A percentile compares a stretch with the other conserved stretches of the same genome.
These are phyloP conservation scores for Alternaria alternata DNA, from an alignment of 2,329 filamentous ascomycete genomes.

Conservation along the genomic window DNA sequence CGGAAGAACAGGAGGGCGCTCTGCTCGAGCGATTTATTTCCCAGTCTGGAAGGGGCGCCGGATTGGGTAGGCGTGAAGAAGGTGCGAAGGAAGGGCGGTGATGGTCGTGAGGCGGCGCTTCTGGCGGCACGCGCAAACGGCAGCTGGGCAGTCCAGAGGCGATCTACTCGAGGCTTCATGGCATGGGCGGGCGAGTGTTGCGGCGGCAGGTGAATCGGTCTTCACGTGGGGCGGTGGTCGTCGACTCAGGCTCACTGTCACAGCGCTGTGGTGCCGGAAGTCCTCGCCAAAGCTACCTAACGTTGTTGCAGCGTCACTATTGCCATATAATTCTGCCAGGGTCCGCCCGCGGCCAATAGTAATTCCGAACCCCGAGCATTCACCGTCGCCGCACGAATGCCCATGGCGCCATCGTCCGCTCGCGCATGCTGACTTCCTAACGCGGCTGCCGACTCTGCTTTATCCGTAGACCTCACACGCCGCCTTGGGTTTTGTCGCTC, in stretches of 20 bases:
- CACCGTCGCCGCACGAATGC: slow-evolving; percentile 1
- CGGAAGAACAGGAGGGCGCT: slow-evolving; percentile 26
- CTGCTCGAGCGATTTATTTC: slow-evolving; percentile 21
- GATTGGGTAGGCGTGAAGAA: slow-evolving; percentile 39
- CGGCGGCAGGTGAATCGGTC: slow-evolving; percentile 12
- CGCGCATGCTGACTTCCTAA: slow-evolving; percentile 1
- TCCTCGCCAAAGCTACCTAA: slow-evolving; percentile 8
- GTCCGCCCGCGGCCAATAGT: slow-evolving; percentile 12
- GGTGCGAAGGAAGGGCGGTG: slow-evolving; percentile 29
- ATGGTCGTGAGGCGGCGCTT: slow-evolving; percentile 23
- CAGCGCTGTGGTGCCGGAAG: slow-evolving; percentile 21
- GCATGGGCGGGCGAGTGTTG: slow-evolving; percentile 11
- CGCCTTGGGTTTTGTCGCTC: not conserved
- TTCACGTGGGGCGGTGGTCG: slow-evolving; percentile 22
- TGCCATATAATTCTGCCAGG: slow-evolving; percentile 8
- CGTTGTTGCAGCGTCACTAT: slow-evolving; percentile 14
- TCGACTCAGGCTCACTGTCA: slow-evolving; percentile 9
- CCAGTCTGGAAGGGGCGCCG: slow-evolving; percentile 14
- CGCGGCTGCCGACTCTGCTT: slow-evolving; percentile 3
- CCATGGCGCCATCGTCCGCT: slow-evolving; percentile 1
- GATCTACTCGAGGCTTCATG: slow-evolving; percentile 38
- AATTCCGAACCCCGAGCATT: not conserved
- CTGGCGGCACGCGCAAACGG: slow-evolving; percentile 25
- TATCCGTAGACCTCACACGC: not conserved
- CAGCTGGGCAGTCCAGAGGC: slow-evolving; percentile 35